Evolutionary conservation across 805 yeast genomes (phyloP).

Genomic region (Wickerhamomyces alni): DNA sequence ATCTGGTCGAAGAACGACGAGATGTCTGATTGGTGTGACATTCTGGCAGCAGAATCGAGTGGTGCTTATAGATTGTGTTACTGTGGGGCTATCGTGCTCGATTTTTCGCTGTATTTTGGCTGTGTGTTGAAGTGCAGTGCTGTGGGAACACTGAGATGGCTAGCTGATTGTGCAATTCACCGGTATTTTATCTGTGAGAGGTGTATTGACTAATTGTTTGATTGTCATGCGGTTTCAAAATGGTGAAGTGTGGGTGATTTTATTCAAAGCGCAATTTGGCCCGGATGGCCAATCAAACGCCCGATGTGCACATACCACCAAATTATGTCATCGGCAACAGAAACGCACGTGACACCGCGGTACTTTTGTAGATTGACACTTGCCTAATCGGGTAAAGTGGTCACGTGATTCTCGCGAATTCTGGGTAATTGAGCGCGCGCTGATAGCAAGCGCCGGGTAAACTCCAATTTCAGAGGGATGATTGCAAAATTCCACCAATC

Average conservation of each 20-base stretch:
- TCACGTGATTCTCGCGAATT: not conserved
- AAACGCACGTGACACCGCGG: not conserved
- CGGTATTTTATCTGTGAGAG: too few relatives aligned
- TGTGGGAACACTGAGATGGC: too few relatives aligned
- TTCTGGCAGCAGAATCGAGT: too few relatives aligned
- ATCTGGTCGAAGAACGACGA: constrained; percentile 3
- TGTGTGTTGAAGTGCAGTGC: too few relatives aligned
- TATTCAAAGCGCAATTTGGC: not conserved
- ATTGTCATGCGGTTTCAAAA: too few relatives aligned
- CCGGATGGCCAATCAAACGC: not conserved
- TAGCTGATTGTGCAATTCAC: too few relatives aligned
- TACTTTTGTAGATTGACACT: not conserved
- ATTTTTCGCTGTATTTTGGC: too few relatives aligned
- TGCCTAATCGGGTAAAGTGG: not conserved
- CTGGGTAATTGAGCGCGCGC: too few relatives aligned
- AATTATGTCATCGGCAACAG: not conserved
- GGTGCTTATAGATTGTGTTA: too few relatives aligned
- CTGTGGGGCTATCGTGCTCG: too few relatives aligned
- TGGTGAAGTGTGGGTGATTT: not conserved
- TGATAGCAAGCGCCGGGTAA: constrained; percentile 1
- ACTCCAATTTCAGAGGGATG: not conserved
- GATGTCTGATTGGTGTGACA: constrained; percentile 6
- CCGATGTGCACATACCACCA: not conserved
- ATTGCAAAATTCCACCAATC: too few relatives aligned
- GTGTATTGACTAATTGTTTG: too few relatives aligned